These are phyloP conservation scores for Bipolaris bicolor DNA, from an alignment of 2,329 filamentous ascomycete genomes.

Conservation along the genomic window DNA sequence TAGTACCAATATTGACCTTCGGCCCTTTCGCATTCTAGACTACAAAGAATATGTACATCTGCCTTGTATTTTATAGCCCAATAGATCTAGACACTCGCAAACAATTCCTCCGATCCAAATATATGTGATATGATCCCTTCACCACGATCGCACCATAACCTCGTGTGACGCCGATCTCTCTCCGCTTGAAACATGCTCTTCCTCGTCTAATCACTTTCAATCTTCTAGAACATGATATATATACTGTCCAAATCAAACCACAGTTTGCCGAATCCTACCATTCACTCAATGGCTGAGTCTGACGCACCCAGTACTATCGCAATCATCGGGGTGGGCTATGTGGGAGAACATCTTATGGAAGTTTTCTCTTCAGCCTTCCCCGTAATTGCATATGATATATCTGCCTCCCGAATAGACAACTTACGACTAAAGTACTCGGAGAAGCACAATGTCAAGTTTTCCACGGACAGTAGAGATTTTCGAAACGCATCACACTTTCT, in stretches of 20 bases:
- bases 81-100: no score
- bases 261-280: background rate
- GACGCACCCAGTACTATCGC: constrained; percentile 30
- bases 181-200: no score
- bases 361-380: constrained; percentile 52
- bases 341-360: constrained; percentile 58
- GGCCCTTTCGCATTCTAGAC: no score
- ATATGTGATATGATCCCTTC: no score
- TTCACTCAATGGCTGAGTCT: background rate
- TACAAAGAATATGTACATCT: no score
- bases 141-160: no score
- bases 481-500: constrained; percentile 58
- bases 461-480: background rate
- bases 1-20: no score
- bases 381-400: constrained; percentile 50
- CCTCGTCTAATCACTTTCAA: background rate
- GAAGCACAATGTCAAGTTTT: background rate
- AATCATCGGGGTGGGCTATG: constrained; percentile 61
- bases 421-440: background rate
- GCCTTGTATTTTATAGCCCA: no score
- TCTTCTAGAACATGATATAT: background rate
- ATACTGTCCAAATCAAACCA: background rate
- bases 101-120: no score
- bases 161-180: no score
- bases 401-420: constrained; percentile 7